Conservation (phyloP, 257 asterid species). For the Solanum appendiculatum region DNA sequence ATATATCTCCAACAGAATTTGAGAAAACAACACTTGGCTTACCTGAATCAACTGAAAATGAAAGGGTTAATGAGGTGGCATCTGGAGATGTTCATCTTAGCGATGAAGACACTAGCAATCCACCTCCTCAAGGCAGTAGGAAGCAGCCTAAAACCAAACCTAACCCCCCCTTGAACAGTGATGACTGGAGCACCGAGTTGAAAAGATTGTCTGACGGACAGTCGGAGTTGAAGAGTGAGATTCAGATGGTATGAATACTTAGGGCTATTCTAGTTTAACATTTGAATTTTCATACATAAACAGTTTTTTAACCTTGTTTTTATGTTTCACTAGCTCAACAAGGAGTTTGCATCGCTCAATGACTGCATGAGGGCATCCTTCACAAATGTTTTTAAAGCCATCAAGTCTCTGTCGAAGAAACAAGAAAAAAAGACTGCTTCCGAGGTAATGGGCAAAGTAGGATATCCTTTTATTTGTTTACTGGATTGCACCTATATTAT, state of each 20-base stretch:
- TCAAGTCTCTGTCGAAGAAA: neutral
- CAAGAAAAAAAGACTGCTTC: neutral
- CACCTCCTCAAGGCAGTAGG: neutral
- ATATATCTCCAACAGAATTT: neutral
- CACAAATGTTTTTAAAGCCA: neutral
- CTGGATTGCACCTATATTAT: neutral
- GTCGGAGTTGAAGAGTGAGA: neutral
- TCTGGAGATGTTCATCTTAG: neutral
- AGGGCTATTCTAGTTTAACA: neutral
- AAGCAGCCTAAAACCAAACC: neutral
- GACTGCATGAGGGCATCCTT: neutral
- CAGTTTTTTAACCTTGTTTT: neutral
- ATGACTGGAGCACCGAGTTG: neutral
- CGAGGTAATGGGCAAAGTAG: neutral
- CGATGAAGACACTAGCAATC: neutral
- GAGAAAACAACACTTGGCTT: neutral
- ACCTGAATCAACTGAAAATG: neutral
- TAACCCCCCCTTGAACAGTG: neutral
- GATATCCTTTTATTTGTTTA: neutral
- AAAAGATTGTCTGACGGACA: neutral
- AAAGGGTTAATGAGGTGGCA: neutral
- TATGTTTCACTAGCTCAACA: neutral
- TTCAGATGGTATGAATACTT: neutral
- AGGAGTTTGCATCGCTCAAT: neutral
- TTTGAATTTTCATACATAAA: neutral